Base-by-base conservation (phyloP, 192 early-diverging fungal genomes). In the Diversispora epigaea region DNA sequence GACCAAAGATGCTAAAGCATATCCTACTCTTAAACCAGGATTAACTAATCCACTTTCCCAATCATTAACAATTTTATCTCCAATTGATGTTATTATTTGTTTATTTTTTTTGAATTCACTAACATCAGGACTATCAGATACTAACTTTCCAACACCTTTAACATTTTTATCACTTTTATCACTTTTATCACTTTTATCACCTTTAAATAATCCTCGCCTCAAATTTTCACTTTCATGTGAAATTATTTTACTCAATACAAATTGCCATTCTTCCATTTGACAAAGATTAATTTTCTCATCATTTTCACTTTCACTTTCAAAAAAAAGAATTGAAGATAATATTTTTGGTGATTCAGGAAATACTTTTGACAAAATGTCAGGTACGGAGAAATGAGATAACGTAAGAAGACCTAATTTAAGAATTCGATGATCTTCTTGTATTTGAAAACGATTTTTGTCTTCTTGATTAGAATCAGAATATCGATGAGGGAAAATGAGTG, bases 131-230 rank as follows among this genome's bases (percentile, higher is more conserved):
- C 67, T 46, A 19, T 43, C 55, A 8, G 19, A n/a, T 19, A 3
- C 4, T 54, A 11, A 9, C 14, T 17, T 43, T 54, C 50, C 46
- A 73, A 71, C 1, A 55, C 17, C 25, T 60, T 7, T n/a, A 22
- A 4, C 8, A 61, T 32, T 15, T 45, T 62, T 73, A 50, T 65
- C 75, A 21, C 66, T 58, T 4, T 57, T 52, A 9, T 32, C 25
- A 25, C 52, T 15, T 45, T 62, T 73, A 50, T 65, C 75, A 21
- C 66, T 58, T 4, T 57, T 52, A 9, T 76, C 76, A 2, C 80
- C 82, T 54, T 85, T 85, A 56, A 85, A 88, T 15, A 88, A 76
- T 4, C 83, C 79, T 7, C 87, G 82, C 2, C 79, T 77, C 87
- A 88, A 82, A 66, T 84, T 77, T 54, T 80, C 75, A 43, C 86